These are phyloP conservation scores for Carex arenaria DNA, from an alignment of 202 grass and related monocot genomes.

Conservation along the genomic window DNA sequence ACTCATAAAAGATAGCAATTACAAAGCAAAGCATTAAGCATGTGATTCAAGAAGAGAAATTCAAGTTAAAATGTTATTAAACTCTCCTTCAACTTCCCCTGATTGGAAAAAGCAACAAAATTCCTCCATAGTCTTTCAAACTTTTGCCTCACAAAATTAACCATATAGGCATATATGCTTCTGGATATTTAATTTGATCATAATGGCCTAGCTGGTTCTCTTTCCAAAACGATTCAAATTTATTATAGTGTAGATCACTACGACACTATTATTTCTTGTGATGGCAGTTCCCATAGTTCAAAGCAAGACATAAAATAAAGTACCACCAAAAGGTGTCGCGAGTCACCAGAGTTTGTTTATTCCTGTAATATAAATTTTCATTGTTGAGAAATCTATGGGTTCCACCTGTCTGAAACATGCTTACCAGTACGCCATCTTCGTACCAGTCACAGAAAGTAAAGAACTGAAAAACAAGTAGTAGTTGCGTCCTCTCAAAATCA, in stretches of 20 bases:
- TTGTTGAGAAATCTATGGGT: not conserved
- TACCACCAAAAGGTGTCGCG: too few relatives aligned
- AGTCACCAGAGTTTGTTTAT: not conserved
- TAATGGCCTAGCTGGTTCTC: not conserved
- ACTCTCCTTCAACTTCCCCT: not conserved
- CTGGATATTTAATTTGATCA: not conserved
- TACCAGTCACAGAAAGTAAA: not conserved
- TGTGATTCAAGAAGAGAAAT: constrained; percentile 1
- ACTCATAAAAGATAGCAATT: constrained; percentile 7
- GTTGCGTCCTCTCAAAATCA: not conserved
- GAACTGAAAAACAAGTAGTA: not conserved
- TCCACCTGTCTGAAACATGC: not conserved
- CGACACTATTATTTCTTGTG: constrained; percentile 16
- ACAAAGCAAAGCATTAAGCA: constrained; percentile 10
- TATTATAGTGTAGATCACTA: not conserved
- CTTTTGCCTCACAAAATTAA: not conserved
- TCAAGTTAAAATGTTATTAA: constrained; percentile 5
- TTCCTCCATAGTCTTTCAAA: not conserved
- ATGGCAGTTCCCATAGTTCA: constrained; percentile 10
- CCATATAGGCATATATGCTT: not conserved
- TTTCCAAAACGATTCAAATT: constrained; percentile 7
- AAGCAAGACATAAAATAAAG: constrained; percentile 1
- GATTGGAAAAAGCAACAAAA: not conserved
- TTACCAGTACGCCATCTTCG: not conserved
- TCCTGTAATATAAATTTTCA: not conserved